A percentile compares a stretch with the other conserved stretches of the same genome.
These are phyloP conservation scores for Prototheca wickerhamii DNA, from an alignment of 163 green algal genomes.

Conservation along the genomic window DNA sequence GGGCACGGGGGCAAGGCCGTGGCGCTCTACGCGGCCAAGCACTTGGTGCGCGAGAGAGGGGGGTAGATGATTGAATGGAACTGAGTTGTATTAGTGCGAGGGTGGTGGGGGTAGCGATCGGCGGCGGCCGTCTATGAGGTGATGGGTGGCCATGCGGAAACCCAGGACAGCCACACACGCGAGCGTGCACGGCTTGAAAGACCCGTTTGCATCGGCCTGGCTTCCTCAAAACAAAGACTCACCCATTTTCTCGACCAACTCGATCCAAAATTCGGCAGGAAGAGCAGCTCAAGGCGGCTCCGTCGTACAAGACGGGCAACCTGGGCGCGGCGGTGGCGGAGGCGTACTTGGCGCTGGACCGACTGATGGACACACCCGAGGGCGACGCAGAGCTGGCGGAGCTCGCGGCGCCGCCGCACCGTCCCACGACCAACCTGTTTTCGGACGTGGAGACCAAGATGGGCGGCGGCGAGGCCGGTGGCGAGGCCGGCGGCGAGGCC, in stretches of 20 bases:
- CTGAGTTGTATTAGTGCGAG: neutral
- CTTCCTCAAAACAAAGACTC: neutral
- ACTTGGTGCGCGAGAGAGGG: slow-evolving; percentile 34
- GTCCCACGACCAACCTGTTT: slow-evolving; percentile 10
- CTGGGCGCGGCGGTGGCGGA: slow-evolving; percentile 28
- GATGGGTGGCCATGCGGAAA: too few relatives aligned
- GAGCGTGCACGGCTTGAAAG: too few relatives aligned
- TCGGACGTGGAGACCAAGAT: slow-evolving; percentile 13
- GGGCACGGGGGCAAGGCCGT: slow-evolving; percentile 71
- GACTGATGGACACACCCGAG: slow-evolving; percentile 27
- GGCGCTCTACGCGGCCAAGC: slow-evolving; percentile 47
- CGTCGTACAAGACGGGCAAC: slow-evolving; percentile 25
- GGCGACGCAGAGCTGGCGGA: slow-evolving; percentile 24
- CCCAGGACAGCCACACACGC: too few relatives aligned
- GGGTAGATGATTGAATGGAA: neutral
- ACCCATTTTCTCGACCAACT: neutral
- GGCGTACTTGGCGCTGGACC: slow-evolving; percentile 37
- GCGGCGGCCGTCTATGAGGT: too few relatives aligned
- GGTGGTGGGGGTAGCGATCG: neutral
- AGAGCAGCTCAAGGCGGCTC: neutral
- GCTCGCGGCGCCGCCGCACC: neutral
- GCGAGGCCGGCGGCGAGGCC: neutral
- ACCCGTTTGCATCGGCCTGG: too few relatives aligned
- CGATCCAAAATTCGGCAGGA: neutral
- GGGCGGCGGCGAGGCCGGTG: neutral